phyloP scores from a whole-genome alignment of 768 basidiomycete genomes.

The Serendipita sp. region DNA sequence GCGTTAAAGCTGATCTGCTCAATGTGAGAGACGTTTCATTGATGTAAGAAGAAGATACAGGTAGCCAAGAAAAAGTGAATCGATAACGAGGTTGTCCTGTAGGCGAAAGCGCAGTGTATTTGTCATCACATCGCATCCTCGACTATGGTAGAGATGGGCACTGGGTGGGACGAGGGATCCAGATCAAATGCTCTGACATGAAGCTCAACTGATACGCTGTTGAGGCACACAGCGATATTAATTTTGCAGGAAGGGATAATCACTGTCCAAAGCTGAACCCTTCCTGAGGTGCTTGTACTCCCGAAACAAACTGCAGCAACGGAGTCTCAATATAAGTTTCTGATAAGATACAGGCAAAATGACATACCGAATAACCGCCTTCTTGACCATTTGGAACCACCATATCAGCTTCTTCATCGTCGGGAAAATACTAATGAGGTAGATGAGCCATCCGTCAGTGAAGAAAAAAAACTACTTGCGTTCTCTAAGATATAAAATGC shows the following conservation, averaged over 20 bases:
- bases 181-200: no score
- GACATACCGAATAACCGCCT: conserved; percentile 21
- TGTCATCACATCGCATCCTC: neutral
- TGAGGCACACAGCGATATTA: neutral
- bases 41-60: neutral
- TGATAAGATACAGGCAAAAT: neutral
- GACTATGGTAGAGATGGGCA: no score
- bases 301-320: conserved; percentile 6
- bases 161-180: no score
- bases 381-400: neutral
- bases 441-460: neutral
- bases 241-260: neutral
- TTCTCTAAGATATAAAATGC: conserved; percentile 98
- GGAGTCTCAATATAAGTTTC: neutral
- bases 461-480: neutral
- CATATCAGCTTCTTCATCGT: conserved; percentile 63
- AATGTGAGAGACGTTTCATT: neutral
- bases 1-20: no score
- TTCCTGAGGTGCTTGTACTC: conserved; percentile 9
- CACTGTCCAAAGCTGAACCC: conserved; percentile 10
- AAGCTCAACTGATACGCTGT: neutral
- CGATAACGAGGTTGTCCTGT: neutral
- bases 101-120: neutral
- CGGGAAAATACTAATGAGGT: conserved; percentile 60
- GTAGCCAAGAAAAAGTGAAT: neutral